These are phyloP conservation scores for Nicotiana benthamiana DNA, from an alignment of 257 asterid species.

Conservation along the genomic window DNA sequence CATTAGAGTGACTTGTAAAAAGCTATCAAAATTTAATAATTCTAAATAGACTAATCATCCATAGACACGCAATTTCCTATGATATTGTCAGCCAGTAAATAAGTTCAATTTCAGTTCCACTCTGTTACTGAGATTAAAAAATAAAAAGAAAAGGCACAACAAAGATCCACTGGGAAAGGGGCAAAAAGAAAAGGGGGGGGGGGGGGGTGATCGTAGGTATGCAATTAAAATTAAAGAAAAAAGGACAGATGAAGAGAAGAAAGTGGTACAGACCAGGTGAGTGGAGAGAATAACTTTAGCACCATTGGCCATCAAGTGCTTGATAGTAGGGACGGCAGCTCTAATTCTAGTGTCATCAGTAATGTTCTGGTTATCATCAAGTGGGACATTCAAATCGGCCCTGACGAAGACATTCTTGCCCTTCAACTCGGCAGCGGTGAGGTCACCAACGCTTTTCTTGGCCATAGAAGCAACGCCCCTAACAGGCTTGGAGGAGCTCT, in stretches of 20 bases:
- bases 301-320: constrained; percentile 47
- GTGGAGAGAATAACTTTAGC: constrained; percentile 61
- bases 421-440: constrained; percentile 45
- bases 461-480: constrained; percentile 43
- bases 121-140: background rate
- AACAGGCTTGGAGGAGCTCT: constrained; percentile 27
- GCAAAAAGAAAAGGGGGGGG: background rate
- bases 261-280: constrained; percentile 37
- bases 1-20: background rate
- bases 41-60: background rate
- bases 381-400: constrained; percentile 75
- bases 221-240: background rate
- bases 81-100: background rate
- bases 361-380: constrained; percentile 54
- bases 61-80: background rate
- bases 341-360: constrained; percentile 77
- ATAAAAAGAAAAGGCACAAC: background rate
- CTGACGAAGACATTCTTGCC: constrained; percentile 64
- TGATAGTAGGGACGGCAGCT: constrained; percentile 74
- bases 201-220: too few species aligned
- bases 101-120: background rate
- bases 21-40: background rate
- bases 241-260: background rate
- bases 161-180: background rate
- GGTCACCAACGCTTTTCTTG: constrained; percentile 69